A percentile compares a stretch with the other conserved stretches of the same genome.
Evolutionary conservation across 257 asterid genomes (phyloP).

Genomic region (Solanum appendiculatum): DNA sequence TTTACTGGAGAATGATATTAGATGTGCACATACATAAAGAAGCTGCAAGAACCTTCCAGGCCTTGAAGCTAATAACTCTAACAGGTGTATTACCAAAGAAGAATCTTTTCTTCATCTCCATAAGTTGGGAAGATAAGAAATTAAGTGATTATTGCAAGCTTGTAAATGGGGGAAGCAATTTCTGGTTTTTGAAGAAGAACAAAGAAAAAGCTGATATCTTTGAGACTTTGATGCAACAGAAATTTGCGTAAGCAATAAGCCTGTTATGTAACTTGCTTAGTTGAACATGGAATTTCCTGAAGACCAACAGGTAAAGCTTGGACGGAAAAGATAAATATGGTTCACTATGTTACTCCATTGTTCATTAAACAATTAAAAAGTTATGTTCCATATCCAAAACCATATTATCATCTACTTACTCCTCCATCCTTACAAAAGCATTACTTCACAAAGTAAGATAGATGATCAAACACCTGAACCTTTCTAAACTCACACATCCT

Average conservation of each 20-base stretch:
- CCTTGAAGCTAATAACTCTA: neutral
- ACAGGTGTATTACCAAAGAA: neutral
- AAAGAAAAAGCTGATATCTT: neutral
- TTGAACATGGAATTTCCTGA: neutral
- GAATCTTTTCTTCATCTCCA: neutral
- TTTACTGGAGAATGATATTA: neutral
- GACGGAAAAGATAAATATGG: neutral
- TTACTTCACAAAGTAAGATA: neutral
- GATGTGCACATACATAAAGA: neutral
- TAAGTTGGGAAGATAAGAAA: neutral
- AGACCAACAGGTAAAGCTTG: neutral
- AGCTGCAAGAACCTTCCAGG: neutral
- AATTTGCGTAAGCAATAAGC: neutral
- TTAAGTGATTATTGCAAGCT: neutral
- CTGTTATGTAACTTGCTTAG: neutral
- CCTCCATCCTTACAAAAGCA: neutral
- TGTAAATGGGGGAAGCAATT: neutral
- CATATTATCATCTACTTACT: neutral
- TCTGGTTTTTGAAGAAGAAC: neutral
- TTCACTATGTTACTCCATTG: neutral
- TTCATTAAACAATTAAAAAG: neutral
- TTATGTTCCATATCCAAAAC: neutral
- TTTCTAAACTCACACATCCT: neutral
- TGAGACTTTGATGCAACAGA: neutral
- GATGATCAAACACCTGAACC: neutral